These are phyloP conservation scores for Cryptococcus deneoformans DNA, from an alignment of 1,284 basidiomycete species.

Conservation along the genomic window DNA sequence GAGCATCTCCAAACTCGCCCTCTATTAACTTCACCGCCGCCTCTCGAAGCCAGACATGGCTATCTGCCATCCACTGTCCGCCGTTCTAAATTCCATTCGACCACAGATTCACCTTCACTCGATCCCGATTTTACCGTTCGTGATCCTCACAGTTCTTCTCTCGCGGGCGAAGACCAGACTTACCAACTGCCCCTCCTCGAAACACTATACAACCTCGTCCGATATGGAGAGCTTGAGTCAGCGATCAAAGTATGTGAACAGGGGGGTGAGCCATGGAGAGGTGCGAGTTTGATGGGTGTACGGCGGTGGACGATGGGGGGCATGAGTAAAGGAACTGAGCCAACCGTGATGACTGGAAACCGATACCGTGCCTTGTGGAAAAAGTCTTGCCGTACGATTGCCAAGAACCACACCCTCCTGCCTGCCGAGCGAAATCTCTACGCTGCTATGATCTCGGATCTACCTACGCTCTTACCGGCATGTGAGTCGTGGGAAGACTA, in stretches of 20 bases:
- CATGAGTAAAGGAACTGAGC: constrained; percentile 25
- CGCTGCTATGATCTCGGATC: constrained; percentile 82
- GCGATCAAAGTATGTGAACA: constrained; percentile 79
- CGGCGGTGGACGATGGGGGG: constrained; percentile 43
- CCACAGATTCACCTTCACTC: constrained; percentile 23
- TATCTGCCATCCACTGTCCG: constrained; percentile 45
- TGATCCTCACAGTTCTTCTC: constrained; percentile 34
- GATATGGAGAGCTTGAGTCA: constrained; percentile 68
- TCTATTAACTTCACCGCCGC: constrained; percentile 32
- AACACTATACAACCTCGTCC: constrained; percentile 41
- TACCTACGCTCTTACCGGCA: constrained; percentile 67
- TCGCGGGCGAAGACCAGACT: constrained; percentile 46
- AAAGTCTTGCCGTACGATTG: constrained; percentile 70
- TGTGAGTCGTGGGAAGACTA: constrained; percentile 93
- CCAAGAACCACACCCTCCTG: constrained; percentile 66
- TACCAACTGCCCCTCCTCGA: constrained; percentile 42
- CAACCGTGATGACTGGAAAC: constrained; percentile 56
- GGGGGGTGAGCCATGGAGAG: constrained; percentile 84
- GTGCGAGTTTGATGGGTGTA: constrained; percentile 50
- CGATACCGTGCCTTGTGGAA: constrained; percentile 78
- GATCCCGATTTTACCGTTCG: constrained; percentile 48
- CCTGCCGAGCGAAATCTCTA: constrained; percentile 79
- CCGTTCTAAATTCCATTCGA: constrained; percentile 21
- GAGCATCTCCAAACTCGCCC: constrained; percentile 44
- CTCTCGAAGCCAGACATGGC: constrained; percentile 42